Evolutionary conservation across 352 stramenopile genomes (phyloP).

Genomic region (Peronospora farinosa): DNA sequence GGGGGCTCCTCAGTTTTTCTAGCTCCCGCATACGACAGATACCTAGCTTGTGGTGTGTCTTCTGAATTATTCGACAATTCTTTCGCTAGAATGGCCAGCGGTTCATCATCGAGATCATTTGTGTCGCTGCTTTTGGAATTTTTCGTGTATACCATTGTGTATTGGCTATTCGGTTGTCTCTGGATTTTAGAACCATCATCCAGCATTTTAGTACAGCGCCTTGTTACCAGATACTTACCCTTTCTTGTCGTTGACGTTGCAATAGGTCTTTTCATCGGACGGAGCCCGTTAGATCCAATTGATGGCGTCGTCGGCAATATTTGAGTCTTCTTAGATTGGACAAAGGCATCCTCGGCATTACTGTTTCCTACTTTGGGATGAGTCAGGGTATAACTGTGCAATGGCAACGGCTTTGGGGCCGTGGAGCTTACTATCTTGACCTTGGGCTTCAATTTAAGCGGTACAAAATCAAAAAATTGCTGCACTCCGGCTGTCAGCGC

Average conservation of each 20-base stretch:
- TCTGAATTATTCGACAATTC: conserved; percentile 19
- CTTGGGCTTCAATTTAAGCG: conserved; percentile 28
- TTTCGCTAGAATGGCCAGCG: conserved; percentile 19
- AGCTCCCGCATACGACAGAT: conserved; percentile 39
- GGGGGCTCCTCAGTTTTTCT: conserved; percentile 26
- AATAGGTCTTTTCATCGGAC: conserved; percentile 25
- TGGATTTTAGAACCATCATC: conserved; percentile 16
- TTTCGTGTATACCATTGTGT: conserved; percentile 19
- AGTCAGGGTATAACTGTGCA: conserved; percentile 21
- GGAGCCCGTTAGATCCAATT: conserved; percentile 42
- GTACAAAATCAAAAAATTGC: conserved; percentile 36
- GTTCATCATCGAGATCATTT: conserved; percentile 22
- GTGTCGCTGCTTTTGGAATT: neutral
- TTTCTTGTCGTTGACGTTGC: conserved; percentile 34
- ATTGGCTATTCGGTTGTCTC: conserved; percentile 12
- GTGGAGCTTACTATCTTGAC: conserved; percentile 9
- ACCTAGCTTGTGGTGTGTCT: conserved; percentile 23
- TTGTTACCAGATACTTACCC: conserved; percentile 31
- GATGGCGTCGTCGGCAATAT: conserved; percentile 7
- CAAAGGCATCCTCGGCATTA: conserved; percentile 3
- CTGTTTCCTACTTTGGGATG: conserved; percentile 11
- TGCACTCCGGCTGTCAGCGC: conserved; percentile 21
- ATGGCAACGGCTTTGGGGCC: conserved; percentile 26
- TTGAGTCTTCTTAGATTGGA: conserved; percentile 4
- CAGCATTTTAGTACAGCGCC: conserved; percentile 46